Evolutionary conservation across 2,329 filamentous ascomycete species (phyloP), one percentile per base, ranked within the genome.

Genomic region (Daldinia eschscholtzii): DNA sequence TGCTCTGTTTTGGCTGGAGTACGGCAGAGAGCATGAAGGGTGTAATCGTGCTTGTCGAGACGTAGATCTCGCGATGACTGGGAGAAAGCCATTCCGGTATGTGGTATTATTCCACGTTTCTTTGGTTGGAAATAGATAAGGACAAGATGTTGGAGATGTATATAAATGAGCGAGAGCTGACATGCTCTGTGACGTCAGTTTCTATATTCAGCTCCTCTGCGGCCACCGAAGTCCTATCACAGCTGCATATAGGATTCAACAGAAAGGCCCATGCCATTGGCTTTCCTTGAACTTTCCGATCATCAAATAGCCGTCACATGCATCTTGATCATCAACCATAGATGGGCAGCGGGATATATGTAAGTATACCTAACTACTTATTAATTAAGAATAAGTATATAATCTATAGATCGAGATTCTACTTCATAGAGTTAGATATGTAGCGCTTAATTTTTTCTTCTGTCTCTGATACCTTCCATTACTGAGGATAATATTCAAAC

Each of bases 121-220:
- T n/a, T n/a, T n/a, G n/a, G 5, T 39, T 3, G 35, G 3, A 39
- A 13, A 15, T 39, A 13, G 10, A 6, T 5, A 39, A 13, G 10
- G 5, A 13, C 3, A 39, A 15, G 13, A 1, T 39, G 1, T 39
- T 15, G 4, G 13, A 37, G 7, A 37, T 28, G 15, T 52, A 26
- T 35, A 35, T 35, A 57, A 26, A 39, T 5, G 20, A 13, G 20
- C 12, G 10, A 28, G 9, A 50, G 44, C 44, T 52, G 26, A 33
- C 26, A 52, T 52, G 26, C n/a, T 13, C 48, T 33, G 26, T 52
- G 48, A 33, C 48, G 48, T 33, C 48, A 33, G 13, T 52, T 13
- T 52, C 15, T 33, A 30, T 33, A 30, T 18, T 33, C 48, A 52
- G 48, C 26, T 52, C 6, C 28, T 3, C 18, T 33, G 4, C 1